Percentiles rank a stretch among this genome's conserved stretches.
These are phyloP conservation scores for Crassisporium funariophilum DNA, from an alignment of 768 basidiomycete species.

Conservation along the genomic window DNA sequence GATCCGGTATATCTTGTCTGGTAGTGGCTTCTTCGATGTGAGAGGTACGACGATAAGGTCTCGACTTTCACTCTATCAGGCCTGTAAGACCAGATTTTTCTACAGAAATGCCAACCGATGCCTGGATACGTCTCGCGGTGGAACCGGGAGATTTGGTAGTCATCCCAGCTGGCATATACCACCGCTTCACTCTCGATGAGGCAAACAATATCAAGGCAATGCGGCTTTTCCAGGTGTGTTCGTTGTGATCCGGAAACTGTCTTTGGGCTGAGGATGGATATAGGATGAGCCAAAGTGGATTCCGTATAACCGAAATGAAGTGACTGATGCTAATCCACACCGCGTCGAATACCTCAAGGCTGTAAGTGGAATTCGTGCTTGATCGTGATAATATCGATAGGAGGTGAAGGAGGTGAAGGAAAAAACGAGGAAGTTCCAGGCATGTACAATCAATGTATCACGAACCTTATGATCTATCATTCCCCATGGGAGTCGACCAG, in stretches of 20 bases:
- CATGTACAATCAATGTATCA: no score
- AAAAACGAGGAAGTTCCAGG: no score
- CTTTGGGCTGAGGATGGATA: neutral
- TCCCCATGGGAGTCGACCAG: no score
- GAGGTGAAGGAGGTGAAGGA: constrained; percentile 23
- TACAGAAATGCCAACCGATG: constrained; percentile 63
- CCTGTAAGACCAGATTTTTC: neutral
- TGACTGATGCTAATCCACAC: constrained; percentile 66
- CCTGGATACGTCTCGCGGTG: constrained; percentile 83
- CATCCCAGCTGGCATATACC: constrained; percentile 89
- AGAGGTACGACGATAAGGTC: constrained; percentile 60
- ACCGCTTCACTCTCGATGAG: constrained; percentile 90
- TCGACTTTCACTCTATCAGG: neutral
- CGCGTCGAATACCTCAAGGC: constrained; percentile 61
- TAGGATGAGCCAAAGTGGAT: constrained; percentile 94
- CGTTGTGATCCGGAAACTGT: neutral
- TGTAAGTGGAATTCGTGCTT: no score
- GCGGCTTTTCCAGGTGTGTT: constrained; percentile 77
- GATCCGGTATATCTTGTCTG: constrained; percentile 84
- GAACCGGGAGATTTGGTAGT: constrained; percentile 82
- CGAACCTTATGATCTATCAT: no score
- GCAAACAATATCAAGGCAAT: constrained; percentile 72
- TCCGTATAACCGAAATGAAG: constrained; percentile 64
- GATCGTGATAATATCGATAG: no score
- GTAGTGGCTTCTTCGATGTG: constrained; percentile 93